A percentile compares a stretch with the other conserved stretches of the same genome.
Conservation (phyloP, 257 asterid species). For the Eucommia ulmoides region DNA sequence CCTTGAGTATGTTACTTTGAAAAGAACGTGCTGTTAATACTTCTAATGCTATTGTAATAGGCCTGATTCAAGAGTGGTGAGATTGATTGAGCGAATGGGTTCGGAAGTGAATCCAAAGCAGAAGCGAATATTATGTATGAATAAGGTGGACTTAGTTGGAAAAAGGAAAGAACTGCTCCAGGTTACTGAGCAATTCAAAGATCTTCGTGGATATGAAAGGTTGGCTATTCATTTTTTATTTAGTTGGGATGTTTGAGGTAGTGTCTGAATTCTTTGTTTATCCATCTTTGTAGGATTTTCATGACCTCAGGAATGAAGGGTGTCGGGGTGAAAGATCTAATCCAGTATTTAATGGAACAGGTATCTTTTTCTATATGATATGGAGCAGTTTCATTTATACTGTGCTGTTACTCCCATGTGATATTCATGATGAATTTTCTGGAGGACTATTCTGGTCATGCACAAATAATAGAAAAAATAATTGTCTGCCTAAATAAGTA, state of each 20-base stretch:
- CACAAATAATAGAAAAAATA: neutral
- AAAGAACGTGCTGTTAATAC: no score
- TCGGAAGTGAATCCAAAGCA: conserved; percentile 43
- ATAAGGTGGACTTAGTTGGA: conserved; percentile 77
- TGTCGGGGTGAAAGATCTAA: conserved; percentile 70
- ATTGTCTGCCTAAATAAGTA: neutral
- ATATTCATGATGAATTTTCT: no score
- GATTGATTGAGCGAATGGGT: conserved; percentile 89
- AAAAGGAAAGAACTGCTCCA: conserved; percentile 64
- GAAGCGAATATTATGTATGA: conserved; percentile 79
- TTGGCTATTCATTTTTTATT: conserved; percentile 14
- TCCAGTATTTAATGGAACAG: conserved; percentile 62
- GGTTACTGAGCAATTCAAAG: conserved; percentile 63
- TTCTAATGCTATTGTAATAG: conserved; percentile 14
- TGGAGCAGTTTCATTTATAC: no score
- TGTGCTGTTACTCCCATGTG: no score
- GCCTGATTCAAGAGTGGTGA: conserved; percentile 91
- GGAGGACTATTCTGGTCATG: no score
- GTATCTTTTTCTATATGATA: no score
- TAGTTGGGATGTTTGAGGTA: conserved; percentile 18
- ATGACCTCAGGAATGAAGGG: conserved; percentile 89
- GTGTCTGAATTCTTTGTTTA: conserved; percentile 3
- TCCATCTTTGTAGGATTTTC: conserved; percentile 40
- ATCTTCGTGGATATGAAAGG: conserved; percentile 85
- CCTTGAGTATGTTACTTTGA: no score